Evolutionary conservation across 495 filamentous ascomycete species (phyloP).

Genomic region (Apiosordaria backusii): DNA sequence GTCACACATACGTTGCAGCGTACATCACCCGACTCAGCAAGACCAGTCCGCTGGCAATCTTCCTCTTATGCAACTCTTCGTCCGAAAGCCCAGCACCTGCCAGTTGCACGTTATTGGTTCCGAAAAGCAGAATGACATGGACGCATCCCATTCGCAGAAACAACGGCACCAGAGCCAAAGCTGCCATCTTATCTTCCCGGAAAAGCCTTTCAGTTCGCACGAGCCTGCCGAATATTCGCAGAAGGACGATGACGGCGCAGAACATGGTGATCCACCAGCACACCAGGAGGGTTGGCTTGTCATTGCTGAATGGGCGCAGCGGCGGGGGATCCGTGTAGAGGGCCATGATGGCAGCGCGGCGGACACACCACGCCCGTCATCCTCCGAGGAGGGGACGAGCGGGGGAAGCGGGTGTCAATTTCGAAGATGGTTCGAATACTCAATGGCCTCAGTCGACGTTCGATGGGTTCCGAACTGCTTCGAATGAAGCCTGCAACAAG

Average conservation of each 20-base stretch:
- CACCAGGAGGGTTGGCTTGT: constrained; percentile 79
- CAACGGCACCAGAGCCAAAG: constrained; percentile 74
- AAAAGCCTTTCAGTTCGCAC: constrained; percentile 78
- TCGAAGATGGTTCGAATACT: not conserved
- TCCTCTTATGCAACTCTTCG: constrained; percentile 46
- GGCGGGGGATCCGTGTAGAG: constrained; percentile 60
- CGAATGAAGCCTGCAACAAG: not conserved
- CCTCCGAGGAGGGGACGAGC: constrained; percentile 60
- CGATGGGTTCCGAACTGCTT: not conserved
- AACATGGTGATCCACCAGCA: constrained; percentile 93
- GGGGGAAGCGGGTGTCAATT: constrained; percentile 22
- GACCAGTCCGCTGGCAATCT: constrained; percentile 62
- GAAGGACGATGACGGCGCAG: constrained; percentile 73
- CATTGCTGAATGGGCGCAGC: constrained; percentile 49
- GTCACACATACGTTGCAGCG: constrained; percentile 59
- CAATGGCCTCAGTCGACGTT: not conserved
- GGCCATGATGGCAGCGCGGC: constrained; percentile 34
- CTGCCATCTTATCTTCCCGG: constrained; percentile 81
- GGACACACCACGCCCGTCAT: constrained; percentile 51
- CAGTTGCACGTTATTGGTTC: constrained; percentile 77
- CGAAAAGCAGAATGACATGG: constrained; percentile 77
- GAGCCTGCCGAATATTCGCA: constrained; percentile 74
- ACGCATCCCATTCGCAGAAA: constrained; percentile 78
- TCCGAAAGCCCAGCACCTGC: constrained; percentile 40
- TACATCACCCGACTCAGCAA: constrained; percentile 64